phyloP scores from a whole-genome alignment of 768 basidiomycete species.

The Lyophyllum decastes region DNA sequence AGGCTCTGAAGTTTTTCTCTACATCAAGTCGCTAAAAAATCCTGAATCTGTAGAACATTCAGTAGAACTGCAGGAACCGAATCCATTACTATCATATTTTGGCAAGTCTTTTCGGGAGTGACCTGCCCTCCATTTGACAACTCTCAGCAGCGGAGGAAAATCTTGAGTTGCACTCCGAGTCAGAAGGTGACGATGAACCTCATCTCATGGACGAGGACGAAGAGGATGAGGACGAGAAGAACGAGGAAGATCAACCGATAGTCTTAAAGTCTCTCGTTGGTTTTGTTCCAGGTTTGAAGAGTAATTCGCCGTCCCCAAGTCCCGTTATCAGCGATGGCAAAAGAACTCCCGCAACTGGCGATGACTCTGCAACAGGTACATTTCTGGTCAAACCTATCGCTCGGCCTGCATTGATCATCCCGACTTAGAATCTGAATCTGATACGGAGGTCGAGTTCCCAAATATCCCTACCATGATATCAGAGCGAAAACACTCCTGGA shows the following conservation, averaged over 20 bases:
- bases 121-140: background rate
- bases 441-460: constrained; percentile 6
- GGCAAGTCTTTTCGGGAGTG: constrained; percentile 31
- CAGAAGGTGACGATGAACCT: constrained; percentile 39
- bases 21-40: background rate
- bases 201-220: constrained; percentile 21
- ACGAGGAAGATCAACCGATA: constrained; percentile 21
- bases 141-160: constrained; percentile 31
- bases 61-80: constrained; percentile 23
- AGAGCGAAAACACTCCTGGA: background rate
- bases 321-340: constrained; percentile 1
- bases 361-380: constrained; percentile 43
- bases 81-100: constrained; percentile 53
- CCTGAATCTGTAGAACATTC: background rate
- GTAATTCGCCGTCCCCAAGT: constrained; percentile 2
- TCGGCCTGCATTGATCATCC: background rate
- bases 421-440: constrained; percentile 28
- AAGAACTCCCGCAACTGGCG: constrained; percentile 9
- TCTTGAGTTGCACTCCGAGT: constrained; percentile 53
- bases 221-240: constrained; percentile 23
- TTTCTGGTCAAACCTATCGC: background rate
- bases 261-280: constrained; percentile 23
- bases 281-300: constrained; percentile 13
- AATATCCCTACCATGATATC: background rate
- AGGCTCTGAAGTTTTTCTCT: background rate